Percentiles rank a stretch among this genome's conserved stretches.
Evolutionary conservation across 305 asterid species (phyloP).

Genomic region (Striga hermonthica): DNA sequence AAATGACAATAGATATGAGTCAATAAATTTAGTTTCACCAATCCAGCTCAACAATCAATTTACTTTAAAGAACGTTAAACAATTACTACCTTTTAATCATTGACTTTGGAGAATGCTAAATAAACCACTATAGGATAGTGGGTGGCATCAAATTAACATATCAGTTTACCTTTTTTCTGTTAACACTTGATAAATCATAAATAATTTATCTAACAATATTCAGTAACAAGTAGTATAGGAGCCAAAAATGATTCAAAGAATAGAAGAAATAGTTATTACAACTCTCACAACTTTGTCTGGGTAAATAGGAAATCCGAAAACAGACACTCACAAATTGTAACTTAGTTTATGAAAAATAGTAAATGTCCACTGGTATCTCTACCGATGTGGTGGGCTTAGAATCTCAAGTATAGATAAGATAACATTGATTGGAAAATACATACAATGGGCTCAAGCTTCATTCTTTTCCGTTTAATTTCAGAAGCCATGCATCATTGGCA

Average conservation of each 20-base stretch:
- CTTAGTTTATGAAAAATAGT: conserved; percentile 8
- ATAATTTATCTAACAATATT: too few relatives aligned
- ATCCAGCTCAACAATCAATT: conserved; percentile 19
- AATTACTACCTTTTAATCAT: too few relatives aligned
- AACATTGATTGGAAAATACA: background rate
- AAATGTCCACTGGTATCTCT: background rate
- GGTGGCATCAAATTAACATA: too few relatives aligned
- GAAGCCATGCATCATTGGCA: conserved; percentile 21
- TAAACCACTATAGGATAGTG: too few relatives aligned
- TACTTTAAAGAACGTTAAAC: too few relatives aligned
- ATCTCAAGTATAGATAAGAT: background rate
- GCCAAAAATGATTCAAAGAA: too few relatives aligned
- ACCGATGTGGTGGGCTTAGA: background rate
- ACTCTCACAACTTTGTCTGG: background rate
- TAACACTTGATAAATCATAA: too few relatives aligned
- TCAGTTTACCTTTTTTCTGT: too few relatives aligned
- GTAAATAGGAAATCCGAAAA: background rate
- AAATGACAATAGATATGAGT: conserved; percentile 18
- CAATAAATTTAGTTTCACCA: conserved; percentile 4
- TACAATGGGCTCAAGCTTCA: background rate
- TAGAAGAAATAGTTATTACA: too few relatives aligned
- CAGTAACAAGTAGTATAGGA: too few relatives aligned
- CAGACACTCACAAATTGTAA: background rate
- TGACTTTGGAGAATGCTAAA: too few relatives aligned
- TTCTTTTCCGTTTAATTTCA: conserved; percentile 5